Base-by-base conservation (phyloP, 257 asterid species). In the Fraxinus cuspidata region DNA sequence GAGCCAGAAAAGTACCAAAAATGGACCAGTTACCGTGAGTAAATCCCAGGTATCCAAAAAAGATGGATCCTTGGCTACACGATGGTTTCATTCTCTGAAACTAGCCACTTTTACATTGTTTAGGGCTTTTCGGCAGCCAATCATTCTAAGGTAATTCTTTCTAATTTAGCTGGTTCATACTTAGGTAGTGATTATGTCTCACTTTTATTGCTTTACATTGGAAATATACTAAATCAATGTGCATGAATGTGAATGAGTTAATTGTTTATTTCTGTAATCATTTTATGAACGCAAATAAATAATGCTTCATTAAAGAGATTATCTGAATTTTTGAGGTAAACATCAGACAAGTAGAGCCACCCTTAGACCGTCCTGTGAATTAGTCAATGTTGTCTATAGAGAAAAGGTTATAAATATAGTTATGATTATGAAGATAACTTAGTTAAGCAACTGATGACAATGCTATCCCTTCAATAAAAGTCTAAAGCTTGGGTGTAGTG, bases 101-200 rank as follows among this genome's bases (percentile, higher is more conserved):
- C 71, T 74, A 81, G 97, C 99, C 81, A 72, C 86, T 53, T 84
- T 83, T 80, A 77, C 96, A 47, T 80, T 94, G 84, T 88, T 94
- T 71, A 74, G 75, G 82, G 96, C 99, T 76, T 92, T 94, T 85
- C 84, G 87, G 79, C 95, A 88, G 89, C 99, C 99, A 82, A 82
- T 89, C 73, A 94, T 94, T 78, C 79, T 90, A 81, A 89, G 99
- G 99, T 94, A 91, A 42, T 42, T 42, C 3, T 42, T 42, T 13
- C 51, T 37, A 42, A 11, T 40, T 2, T 13, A 51, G 76, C 27
- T 74, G 74, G 35, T 73, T 79, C 49, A 31, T 75, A n/a, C 66
- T 76, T 77, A 72, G 49, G 15, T 40, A 2, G 15, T 40, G 47
- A 40, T 10, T 40, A 25, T 8, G 44, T 67, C 58, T 58, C 38